Evolutionary conservation across 225 moss, liverwort and hornwort genomes (phyloP).

Genomic region (Anthoceros angustus): DNA sequence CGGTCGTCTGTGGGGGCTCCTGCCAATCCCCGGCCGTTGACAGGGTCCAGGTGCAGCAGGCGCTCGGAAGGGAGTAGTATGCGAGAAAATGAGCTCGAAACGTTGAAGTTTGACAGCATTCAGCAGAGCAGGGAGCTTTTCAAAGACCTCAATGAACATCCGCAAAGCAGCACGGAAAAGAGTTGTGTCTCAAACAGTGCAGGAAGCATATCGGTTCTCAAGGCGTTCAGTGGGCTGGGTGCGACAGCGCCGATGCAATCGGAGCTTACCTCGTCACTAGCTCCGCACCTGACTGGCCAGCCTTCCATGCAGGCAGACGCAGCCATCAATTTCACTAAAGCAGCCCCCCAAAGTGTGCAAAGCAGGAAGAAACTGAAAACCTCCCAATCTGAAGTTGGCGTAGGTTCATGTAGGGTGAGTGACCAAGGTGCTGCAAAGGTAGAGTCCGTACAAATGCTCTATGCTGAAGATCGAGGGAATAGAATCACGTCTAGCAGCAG

Average conservation of each 20-base stretch:
- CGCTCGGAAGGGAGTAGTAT: neutral
- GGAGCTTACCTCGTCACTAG: constrained; percentile 46
- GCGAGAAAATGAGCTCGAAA: neutral
- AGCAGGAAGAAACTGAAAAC: constrained; percentile 40
- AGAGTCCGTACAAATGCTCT: neutral
- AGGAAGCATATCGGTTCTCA: constrained; percentile 13
- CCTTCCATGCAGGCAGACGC: constrained; percentile 61
- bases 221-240: constrained; percentile 12
- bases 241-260: constrained; percentile 19
- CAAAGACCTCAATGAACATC: neutral
- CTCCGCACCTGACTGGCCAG: constrained; percentile 49
- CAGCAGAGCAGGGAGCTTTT: neutral
- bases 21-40: constrained; percentile 6
- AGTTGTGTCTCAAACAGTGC: neutral
- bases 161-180: neutral
- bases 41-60: neutral
- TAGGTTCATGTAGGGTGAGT: constrained; percentile 6
- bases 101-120: neutral
- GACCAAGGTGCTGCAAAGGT: constrained; percentile 5
- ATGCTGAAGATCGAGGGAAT: constrained; percentile 10
- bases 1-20: constrained; percentile 9
- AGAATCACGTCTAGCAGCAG: neutral
- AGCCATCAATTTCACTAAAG: constrained; percentile 21
- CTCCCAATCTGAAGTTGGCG: constrained; percentile 5
- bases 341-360: constrained; percentile 7